phyloP scores from a whole-genome alignment of 2,329 filamentous ascomycete species.

The Penicillium sclerotigenum region DNA sequence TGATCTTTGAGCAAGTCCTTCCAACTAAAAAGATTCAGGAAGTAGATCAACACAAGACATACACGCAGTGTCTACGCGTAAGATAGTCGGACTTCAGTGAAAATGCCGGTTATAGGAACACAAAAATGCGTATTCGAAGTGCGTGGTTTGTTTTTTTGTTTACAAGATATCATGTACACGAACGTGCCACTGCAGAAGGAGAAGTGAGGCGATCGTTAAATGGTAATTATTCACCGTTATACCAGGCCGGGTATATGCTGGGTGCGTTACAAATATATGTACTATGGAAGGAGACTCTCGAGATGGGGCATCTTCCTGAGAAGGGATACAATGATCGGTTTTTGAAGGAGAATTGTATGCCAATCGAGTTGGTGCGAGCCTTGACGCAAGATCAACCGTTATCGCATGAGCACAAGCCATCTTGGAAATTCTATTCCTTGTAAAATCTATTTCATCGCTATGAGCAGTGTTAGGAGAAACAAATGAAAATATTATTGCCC shows the following conservation, averaged over 20 bases:
- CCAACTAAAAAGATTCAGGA: background rate
- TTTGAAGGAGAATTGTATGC: conserved; percentile 49
- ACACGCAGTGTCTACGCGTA: background rate
- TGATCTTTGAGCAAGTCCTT: background rate
- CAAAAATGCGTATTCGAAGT: background rate
- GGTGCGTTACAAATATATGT: conserved; percentile 57
- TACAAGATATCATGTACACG: conserved; percentile 34
- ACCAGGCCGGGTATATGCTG: conserved; percentile 60
- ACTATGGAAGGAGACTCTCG: conserved; percentile 51
- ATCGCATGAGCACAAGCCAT: conserved; percentile 43
- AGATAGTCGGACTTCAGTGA: background rate
- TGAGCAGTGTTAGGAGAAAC: background rate
- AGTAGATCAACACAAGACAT: background rate
- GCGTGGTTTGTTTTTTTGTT: background rate
- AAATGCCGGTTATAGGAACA: background rate
- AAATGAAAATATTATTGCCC: background rate
- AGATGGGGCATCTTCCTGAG: conserved; percentile 41
- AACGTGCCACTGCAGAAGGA: conserved; percentile 58
- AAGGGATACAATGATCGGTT: conserved; percentile 55
- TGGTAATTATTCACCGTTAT: conserved; percentile 43
- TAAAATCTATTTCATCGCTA: background rate
- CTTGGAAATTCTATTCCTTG: conserved; percentile 51
- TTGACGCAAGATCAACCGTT: conserved; percentile 46
- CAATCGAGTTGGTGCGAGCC: conserved; percentile 38
- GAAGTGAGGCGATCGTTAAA: conserved; percentile 58